Evolutionary conservation across 345 rosid species (phyloP).

Genomic region (Trapa bicornis): DNA sequence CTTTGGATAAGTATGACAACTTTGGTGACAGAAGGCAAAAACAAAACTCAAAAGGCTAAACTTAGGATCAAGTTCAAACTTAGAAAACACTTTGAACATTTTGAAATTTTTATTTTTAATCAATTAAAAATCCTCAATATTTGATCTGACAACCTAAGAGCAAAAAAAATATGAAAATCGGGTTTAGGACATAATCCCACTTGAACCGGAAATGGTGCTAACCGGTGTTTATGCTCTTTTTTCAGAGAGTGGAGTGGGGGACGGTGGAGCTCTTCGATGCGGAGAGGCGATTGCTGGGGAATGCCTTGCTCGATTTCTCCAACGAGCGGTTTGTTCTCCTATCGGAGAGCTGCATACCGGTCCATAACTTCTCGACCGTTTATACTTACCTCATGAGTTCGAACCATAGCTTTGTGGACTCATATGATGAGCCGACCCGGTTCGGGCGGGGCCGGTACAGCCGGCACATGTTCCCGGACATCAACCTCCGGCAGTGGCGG

Average conservation of each 20-base stretch:
- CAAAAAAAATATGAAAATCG: no score
- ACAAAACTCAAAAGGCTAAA: no score
- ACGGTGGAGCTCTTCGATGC: conserved; percentile 55
- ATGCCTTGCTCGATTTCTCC: conserved; percentile 73
- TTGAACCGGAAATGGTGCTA: no score
- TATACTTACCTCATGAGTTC: conserved; percentile 61
- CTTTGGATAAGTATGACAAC: no score
- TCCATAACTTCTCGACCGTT: conserved; percentile 61
- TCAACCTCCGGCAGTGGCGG: conserved; percentile 70
- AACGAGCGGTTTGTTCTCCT: conserved; percentile 83
- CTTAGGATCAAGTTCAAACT: no score
- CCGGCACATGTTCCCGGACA: conserved; percentile 75
- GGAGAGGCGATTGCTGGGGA: conserved; percentile 80
- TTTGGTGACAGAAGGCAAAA: no score
- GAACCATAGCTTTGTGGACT: conserved; percentile 57
- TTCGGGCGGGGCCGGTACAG: conserved; percentile 85
- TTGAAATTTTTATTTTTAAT: no score
- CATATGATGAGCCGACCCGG: conserved; percentile 79
- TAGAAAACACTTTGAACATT: no score
- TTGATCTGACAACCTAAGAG: no score
- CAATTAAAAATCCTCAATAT: no score
- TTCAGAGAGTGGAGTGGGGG: conserved; percentile 75
- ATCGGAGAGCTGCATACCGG: conserved; percentile 87
- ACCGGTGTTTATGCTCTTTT: no score
- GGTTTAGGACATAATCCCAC: no score